Evolutionary conservation across 2,329 filamentous ascomycete species (phyloP).

Genomic region (Diaporthe citriasiana): DNA sequence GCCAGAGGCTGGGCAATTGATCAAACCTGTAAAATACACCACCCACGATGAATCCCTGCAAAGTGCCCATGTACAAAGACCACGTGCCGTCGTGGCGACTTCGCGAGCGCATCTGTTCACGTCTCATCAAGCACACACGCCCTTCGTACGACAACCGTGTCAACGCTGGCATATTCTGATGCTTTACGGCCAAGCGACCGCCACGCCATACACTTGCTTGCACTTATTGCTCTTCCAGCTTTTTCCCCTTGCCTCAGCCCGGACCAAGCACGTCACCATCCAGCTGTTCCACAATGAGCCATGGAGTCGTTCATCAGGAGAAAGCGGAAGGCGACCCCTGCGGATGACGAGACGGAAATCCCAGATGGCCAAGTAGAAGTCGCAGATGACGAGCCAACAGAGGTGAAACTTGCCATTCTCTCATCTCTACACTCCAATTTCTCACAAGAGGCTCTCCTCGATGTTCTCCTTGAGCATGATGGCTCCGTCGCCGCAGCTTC

Average conservation of each 20-base stretch:
- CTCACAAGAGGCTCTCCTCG: conserved; percentile 78
- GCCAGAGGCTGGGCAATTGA: not conserved
- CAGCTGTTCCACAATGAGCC: conserved; percentile 35
- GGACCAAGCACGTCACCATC: not conserved
- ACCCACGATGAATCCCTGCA: not conserved
- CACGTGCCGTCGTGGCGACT: conserved; percentile 42
- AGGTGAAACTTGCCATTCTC: conserved; percentile 88
- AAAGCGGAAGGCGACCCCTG: conserved; percentile 61
- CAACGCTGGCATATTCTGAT: conserved; percentile 3
- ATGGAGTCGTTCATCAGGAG: conserved; percentile 72
- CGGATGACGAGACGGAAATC: conserved; percentile 46
- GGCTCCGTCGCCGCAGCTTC: conserved; percentile 80
- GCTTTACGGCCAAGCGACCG: not conserved
- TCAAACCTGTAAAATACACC: not conserved
- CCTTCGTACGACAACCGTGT: conserved; percentile 21
- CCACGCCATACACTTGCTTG: not conserved
- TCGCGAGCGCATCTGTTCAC: conserved; percentile 19
- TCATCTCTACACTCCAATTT: conserved; percentile 79
- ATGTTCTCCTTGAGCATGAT: conserved; percentile 82
- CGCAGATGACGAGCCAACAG: conserved; percentile 81
- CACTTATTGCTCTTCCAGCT: too few species aligned
- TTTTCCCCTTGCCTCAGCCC: not conserved
- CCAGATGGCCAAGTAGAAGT: not conserved
- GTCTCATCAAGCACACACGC: conserved; percentile 19
- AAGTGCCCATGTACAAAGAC: not conserved